These are phyloP conservation scores for Pichia manshurica DNA, from an alignment of 805 yeast species.

Conservation along the genomic window DNA sequence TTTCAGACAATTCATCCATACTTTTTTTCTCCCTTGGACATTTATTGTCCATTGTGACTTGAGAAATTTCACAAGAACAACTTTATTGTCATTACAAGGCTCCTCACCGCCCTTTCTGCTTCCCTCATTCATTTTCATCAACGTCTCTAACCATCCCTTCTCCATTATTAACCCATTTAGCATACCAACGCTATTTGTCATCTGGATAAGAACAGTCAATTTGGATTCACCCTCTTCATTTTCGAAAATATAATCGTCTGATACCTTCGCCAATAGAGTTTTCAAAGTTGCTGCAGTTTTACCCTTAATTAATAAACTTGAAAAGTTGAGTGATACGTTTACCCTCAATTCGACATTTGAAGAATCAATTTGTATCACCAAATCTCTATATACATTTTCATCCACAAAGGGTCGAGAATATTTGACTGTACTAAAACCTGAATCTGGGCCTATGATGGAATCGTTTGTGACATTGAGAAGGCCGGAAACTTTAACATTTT, in stretches of 20 bases:
- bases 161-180: slow-evolving; percentile 28
- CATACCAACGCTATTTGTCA: slow-evolving; percentile 18
- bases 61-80: slow-evolving; percentile 38
- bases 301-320: slow-evolving; percentile 21
- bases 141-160: slow-evolving; percentile 24
- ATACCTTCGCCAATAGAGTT: slow-evolving; percentile 16
- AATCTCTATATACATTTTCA: slow-evolving; percentile 26
- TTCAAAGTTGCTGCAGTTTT: slow-evolving; percentile 24
- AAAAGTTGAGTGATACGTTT: slow-evolving; percentile 27
- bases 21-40: slow-evolving; percentile 16
- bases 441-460: slow-evolving; percentile 6
- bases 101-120: slow-evolving; percentile 29
- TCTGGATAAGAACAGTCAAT: slow-evolving; percentile 20
- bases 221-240: slow-evolving; percentile 12
- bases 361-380: slow-evolving; percentile 38
- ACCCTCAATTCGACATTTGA: slow-evolving; percentile 30
- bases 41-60: slow-evolving; percentile 39
- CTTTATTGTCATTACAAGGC: slow-evolving; percentile 1
- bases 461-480: slow-evolving; percentile 16
- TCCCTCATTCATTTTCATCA: slow-evolving; percentile 4
- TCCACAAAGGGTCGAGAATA: slow-evolving; percentile 48
- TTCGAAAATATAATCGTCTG: slow-evolving; percentile 26
- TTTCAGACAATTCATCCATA: slow-evolving; percentile 25
- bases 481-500: slow-evolving; percentile 41
- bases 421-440: slow-evolving; percentile 20